These are phyloP conservation scores for Verbena officinalis DNA, from an alignment of 257 asterid species.

Conservation along the genomic window DNA sequence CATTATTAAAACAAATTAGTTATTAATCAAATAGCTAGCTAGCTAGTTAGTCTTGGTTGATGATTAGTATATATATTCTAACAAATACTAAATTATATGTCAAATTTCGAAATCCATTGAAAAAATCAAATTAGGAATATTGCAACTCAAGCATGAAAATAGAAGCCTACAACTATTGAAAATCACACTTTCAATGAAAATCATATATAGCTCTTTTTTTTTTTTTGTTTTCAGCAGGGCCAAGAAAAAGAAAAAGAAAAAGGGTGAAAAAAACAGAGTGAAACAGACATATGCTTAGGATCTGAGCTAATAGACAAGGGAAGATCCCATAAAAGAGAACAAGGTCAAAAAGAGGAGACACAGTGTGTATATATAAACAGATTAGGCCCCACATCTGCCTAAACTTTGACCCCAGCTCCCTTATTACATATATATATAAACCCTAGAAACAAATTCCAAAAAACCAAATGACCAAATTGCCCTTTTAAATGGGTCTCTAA, in stretches of 20 bases:
- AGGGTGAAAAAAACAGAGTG: constrained; percentile 19
- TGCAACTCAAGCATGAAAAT: not conserved
- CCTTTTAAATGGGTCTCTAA: constrained; percentile 26
- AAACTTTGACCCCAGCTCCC: constrained; percentile 50
- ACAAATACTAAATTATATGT: constrained; percentile 2
- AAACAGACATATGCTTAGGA: constrained; percentile 53
- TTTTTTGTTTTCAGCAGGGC: constrained; percentile 7
- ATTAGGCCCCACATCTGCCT: constrained; percentile 36
- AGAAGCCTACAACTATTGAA: not conserved
- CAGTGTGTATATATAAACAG: constrained; percentile 18
- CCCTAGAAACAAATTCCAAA: constrained; percentile 7
- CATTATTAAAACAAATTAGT: constrained; percentile 15
- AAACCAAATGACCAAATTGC: constrained; percentile 30
- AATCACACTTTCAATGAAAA: not conserved
- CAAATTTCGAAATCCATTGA: not conserved
- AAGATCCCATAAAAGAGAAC: constrained; percentile 43
- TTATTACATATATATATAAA: too few relatives aligned
- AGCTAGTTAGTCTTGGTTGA: not conserved
- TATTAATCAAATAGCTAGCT: constrained; percentile 2
- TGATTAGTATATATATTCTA: not conserved
- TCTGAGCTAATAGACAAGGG: constrained; percentile 46
- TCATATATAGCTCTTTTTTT: not conserved
- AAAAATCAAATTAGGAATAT: too few relatives aligned
- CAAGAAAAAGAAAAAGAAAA: constrained; percentile 14
- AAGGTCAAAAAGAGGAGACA: constrained; percentile 58